Evolutionary conservation across 1,284 basidiomycete species (phyloP).

Genomic region (Somion occarium): DNA sequence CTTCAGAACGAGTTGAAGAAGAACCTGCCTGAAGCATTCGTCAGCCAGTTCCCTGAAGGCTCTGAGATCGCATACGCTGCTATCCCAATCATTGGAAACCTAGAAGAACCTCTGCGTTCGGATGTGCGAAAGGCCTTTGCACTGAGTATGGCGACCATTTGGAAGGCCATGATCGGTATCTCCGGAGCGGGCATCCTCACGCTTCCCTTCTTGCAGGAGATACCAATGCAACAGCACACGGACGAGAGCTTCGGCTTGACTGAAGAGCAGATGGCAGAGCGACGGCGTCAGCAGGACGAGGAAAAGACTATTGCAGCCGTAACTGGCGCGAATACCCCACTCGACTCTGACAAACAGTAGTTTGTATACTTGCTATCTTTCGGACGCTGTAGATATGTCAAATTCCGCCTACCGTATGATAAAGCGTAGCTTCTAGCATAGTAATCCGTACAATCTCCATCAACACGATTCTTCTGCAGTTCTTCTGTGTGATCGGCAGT

Average conservation of each 20-base stretch:
- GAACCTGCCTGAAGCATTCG: conserved; percentile 5
- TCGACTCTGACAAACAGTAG: no score
- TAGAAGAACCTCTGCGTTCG: conserved; percentile 5
- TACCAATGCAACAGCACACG: conserved; percentile 8
- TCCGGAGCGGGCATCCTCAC: conserved; percentile 3
- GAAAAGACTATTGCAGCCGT: not conserved
- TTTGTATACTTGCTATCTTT: no score
- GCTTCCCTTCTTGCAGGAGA: conserved; percentile 3
- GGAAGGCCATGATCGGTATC: conserved; percentile 10
- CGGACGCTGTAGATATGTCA: no score
- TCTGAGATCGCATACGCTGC: conserved; percentile 8
- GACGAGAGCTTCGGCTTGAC: conserved; percentile 10
- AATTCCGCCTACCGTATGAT: no score
- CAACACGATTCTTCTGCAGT: no score
- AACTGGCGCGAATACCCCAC: not conserved
- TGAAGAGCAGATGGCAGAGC: not conserved
- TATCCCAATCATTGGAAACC: conserved; percentile 5
- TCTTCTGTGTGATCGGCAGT: no score
- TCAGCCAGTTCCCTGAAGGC: conserved; percentile 5
- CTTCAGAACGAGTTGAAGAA: conserved; percentile 14
- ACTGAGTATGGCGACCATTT: conserved; percentile 6
- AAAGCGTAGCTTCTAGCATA: no score
- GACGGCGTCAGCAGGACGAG: not conserved
- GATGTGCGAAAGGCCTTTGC: conserved; percentile 7
- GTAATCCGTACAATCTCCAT: no score